These are phyloP conservation scores for Leishmania mexicana DNA, from an alignment of 208 protist species.

Conservation along the genomic window DNA sequence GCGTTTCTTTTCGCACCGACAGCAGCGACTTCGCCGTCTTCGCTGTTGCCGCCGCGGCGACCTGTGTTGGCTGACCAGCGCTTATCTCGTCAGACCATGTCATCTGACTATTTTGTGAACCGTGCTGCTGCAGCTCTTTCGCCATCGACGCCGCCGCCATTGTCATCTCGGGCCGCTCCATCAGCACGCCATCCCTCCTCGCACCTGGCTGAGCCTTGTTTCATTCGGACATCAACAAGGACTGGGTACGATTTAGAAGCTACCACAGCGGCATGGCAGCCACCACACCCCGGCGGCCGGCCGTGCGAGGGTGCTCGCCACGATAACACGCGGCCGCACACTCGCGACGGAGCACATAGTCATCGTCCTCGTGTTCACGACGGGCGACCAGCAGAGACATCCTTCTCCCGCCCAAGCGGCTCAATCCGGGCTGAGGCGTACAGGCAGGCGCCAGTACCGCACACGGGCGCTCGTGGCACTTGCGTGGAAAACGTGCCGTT, in stretches of 20 bases:
- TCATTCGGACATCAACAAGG: background rate
- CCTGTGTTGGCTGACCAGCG: background rate
- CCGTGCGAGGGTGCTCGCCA: background rate
- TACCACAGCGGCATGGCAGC: background rate
- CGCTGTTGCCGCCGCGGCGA: background rate
- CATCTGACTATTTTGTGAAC: background rate
- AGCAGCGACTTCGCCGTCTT: background rate
- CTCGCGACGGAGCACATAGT: background rate
- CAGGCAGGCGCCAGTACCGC: background rate
- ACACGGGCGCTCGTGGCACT: background rate
- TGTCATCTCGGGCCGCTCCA: background rate
- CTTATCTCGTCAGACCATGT: background rate
- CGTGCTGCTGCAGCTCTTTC: background rate
- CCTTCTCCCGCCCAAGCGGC: background rate
- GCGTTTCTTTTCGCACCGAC: slow-evolving; percentile 18
- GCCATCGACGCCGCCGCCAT: background rate
- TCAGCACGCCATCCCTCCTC: background rate
- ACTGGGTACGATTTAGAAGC: background rate
- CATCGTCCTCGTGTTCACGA: background rate
- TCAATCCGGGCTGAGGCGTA: background rate
- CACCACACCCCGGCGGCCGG: background rate
- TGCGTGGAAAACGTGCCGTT: background rate
- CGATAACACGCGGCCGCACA: background rate
- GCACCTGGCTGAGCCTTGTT: slow-evolving; percentile 2
- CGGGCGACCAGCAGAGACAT: background rate